Base-by-base conservation (phyloP, 176 grass and related monocot species). In the Bonia amplexicaulis region DNA sequence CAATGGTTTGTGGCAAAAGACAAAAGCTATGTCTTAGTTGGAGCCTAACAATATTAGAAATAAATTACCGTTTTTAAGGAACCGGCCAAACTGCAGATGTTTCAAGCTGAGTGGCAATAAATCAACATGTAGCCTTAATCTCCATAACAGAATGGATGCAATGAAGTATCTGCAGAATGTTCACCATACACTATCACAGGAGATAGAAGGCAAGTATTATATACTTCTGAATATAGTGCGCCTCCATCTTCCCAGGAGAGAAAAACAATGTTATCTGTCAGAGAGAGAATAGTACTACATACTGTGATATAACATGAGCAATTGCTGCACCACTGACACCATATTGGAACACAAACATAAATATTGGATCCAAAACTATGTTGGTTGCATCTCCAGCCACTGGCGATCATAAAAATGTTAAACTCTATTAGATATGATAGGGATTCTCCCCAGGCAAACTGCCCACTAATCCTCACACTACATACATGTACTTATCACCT, bases 261-360 rank as follows among this genome's bases (percentile, higher is more conserved):
- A 76, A 37, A 71, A 71, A 27, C 20, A 62, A 33, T 57, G n/a
- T 3, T 70, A 83, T 69, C 12, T 22, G 9, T 66, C 8, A 37
- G 39, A 35, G 10, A 74, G 9, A 82, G 15, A 64, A 70, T 77
- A 72, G 73, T 57, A 79, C 15, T 82, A 87, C 95, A 48, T 91
- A 97, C 95, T 97, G 95, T 93, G 95, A 97, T 88, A 95, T 84
- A 86, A 97, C 95, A 97, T 97, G 95, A 80, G 95, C 89, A 82
- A 97, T 90, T 49, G 95, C 95, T n/a, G 92, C 95, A 69, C 95
- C 95, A 75, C 87, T 79, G 60, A 95, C 92, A 85, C 95, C 95
- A 87, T 93, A 87, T 4, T 85, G 84, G 86, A 97, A 93, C 54
- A 90, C 47, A 90, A 97, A 97, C 49, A 97, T 97, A 92, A 97